These are phyloP conservation scores for Vachellia pachyceras DNA, from an alignment of 306 rosid genomes.

Conservation along the genomic window DNA sequence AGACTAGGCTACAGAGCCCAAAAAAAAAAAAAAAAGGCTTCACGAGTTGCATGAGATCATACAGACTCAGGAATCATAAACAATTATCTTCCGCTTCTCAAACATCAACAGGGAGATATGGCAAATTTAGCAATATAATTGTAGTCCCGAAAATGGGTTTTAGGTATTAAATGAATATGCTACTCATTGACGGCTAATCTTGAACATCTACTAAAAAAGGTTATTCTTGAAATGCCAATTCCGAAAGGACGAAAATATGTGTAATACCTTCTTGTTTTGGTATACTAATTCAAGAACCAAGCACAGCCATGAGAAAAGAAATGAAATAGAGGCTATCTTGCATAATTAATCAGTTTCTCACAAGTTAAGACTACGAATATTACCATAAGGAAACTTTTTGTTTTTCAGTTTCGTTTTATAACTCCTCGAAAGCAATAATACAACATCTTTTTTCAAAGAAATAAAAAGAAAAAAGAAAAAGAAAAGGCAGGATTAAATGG, in stretches of 20 bases:
- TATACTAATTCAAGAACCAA: neutral
- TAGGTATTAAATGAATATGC: neutral
- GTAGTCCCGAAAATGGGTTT: neutral
- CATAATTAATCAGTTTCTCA: neutral
- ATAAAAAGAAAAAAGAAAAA: constrained; percentile 19
- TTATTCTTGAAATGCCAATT: neutral
- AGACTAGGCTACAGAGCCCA: neutral
- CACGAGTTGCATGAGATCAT: neutral
- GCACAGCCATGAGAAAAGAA: neutral
- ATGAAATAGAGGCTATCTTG: neutral
- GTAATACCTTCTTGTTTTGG: neutral
- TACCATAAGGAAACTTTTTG: neutral
- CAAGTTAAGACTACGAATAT: neutral
- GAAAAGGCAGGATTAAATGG: neutral
- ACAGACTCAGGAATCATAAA: neutral
- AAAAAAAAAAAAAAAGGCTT: neutral
- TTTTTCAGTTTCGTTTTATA: neutral
- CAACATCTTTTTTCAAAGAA: neutral
- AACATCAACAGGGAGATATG: neutral
- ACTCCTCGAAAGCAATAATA: neutral
- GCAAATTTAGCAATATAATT: neutral
- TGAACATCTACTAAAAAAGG: neutral
- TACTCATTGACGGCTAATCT: neutral
- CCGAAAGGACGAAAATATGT: neutral
- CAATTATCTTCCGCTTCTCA: neutral